Evolutionary conservation across 768 basidiomycete species (phyloP), one percentile per base, ranked within the genome.

Genomic region (Boletus speciosus): DNA sequence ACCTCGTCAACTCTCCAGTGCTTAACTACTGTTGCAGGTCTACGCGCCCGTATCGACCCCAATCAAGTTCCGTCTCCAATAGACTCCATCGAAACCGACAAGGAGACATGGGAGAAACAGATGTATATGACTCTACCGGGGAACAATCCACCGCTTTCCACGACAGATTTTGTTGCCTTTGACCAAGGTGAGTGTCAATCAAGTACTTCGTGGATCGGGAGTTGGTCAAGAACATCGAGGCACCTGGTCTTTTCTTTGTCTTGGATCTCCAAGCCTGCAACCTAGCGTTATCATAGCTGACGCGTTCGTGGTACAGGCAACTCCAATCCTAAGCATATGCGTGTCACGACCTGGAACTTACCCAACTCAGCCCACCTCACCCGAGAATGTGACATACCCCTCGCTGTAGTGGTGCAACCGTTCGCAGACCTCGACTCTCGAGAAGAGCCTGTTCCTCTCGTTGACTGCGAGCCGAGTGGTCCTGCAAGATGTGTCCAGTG

Each of bases 41-140:
- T 90, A 51, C 82, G 90, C 38, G 79, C 87, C 43, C 83, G 85
- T 53, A 92, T 99, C 61, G 91, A 98, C 68, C 85, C 89, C 7
- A 80, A 74, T 61, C 93, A 96, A 66, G 85, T 98, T 29, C 97
- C 97, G n/a, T 95, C 93, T 4, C 88, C 93, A 23, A 84, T 91
- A 15, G 85, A 88, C 39, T 76, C 83, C 12, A 83, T 89, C 48
- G 89, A 92, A 61, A 71, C 77, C 6, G 95, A 98, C 78, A 84
- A 88, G 58, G 79, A 82, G 54, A 73, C 81, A 76, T 93, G 90
- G 85, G 84, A 89, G 63, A 75, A 81, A 21, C 80, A 88, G 61
- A 74, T 80, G 37, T 92, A 84, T 60, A 76, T 81, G 74, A 85
- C 84, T 9, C 73, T 86, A 25, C 77, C 81, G 14, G 79, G 79